Base-by-base conservation (phyloP, 208 protist species). In the Acanthamoeba castellanii region DNA sequence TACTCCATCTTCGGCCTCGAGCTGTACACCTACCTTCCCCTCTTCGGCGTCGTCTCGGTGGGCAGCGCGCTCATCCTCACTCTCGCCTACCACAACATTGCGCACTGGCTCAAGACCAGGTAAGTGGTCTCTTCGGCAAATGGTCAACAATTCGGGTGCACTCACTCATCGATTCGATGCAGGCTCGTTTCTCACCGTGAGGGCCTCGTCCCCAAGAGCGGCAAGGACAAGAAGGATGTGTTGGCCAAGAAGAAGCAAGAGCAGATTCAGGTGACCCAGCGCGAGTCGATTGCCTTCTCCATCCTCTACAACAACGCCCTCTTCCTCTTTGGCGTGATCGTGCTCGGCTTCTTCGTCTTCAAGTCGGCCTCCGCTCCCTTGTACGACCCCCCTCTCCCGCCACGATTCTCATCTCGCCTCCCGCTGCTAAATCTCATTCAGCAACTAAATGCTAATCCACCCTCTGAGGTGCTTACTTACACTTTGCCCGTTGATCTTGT, bases 221-320 rank as follows among this genome's bases (percentile, higher is more conserved):
- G 32, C 61, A 72, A 55, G 37, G 57, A 72, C 85, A 92, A 92
- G 85, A 92, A 92, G 59, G 57, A 57, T 7, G 59, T 6, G 6
- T 18, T 74, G n/a, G 85, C 52, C 59, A 72, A 92, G 59, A 92
- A 92, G 85, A 92, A 92, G 85, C 16, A 92, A n/a, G 61, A 55
- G 37, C 85, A 92, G 61, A 50, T 57, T 42, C 25, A 37, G 27
- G 85, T 92, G 27, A 92, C 85, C 13, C 57, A 66, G 32, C 30
- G 37, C 30, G 85, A 92, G 85, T 66, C 85, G n/a, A 74, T 72
- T 30, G 85, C 85, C n/a, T 92, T 92, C 59, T 74, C 57, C 57
- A 92, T 92, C 18, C 85, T 92, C 57, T 92, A 92, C 85, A 92
- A 92, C 85, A 92, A 92, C 61, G 85, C 85, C 6, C 37, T 92